Conservation (phyloP, 192 early-diverging fungal genomes). For the Umbelopsis vinacea region DNA sequence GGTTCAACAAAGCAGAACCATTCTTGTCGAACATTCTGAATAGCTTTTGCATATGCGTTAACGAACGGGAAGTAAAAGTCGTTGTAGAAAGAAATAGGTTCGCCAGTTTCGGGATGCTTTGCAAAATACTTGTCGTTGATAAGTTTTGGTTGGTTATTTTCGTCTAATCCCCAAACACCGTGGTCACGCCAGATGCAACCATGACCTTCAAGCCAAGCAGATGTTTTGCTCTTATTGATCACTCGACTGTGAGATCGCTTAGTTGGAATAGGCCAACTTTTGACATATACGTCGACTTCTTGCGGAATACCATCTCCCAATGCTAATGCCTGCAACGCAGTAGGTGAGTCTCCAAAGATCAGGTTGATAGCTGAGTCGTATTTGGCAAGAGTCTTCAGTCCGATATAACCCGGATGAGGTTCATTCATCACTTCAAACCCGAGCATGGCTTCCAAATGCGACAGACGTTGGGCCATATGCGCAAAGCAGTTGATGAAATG, state of each 20-base stretch:
- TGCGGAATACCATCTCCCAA: slow-evolving; percentile 72
- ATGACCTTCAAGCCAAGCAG: slow-evolving; percentile 65
- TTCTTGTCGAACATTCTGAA: slow-evolving; percentile 57
- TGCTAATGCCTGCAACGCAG: slow-evolving; percentile 77
- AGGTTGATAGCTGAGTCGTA: slow-evolving; percentile 71
- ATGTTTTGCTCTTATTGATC: slow-evolving; percentile 60
- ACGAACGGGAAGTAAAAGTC: slow-evolving; percentile 82
- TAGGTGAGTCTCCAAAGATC: slow-evolving; percentile 72
- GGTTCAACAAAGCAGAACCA: slow-evolving; percentile 79
- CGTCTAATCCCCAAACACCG: slow-evolving; percentile 73
- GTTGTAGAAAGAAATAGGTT: slow-evolving; percentile 61
- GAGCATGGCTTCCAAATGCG: slow-evolving; percentile 65
- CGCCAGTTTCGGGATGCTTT: slow-evolving; percentile 58
- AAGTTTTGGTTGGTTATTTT: slow-evolving; percentile 49
- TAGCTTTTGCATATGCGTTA: slow-evolving; percentile 62
- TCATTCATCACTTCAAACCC: slow-evolving; percentile 78
- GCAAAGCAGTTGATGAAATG: slow-evolving; percentile 69
- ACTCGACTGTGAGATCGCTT: slow-evolving; percentile 53
- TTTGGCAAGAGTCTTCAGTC: slow-evolving; percentile 54
- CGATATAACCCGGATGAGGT: slow-evolving; percentile 72
- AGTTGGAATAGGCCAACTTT: slow-evolving; percentile 79
- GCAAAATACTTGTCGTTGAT: slow-evolving; percentile 71
- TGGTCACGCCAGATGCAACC: slow-evolving; percentile 78
- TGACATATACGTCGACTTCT: slow-evolving; percentile 76
- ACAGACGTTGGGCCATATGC: slow-evolving; percentile 72